phyloP scores from a whole-genome alignment of 1,284 basidiomycete genomes.

The Leccinum fuscescens region DNA sequence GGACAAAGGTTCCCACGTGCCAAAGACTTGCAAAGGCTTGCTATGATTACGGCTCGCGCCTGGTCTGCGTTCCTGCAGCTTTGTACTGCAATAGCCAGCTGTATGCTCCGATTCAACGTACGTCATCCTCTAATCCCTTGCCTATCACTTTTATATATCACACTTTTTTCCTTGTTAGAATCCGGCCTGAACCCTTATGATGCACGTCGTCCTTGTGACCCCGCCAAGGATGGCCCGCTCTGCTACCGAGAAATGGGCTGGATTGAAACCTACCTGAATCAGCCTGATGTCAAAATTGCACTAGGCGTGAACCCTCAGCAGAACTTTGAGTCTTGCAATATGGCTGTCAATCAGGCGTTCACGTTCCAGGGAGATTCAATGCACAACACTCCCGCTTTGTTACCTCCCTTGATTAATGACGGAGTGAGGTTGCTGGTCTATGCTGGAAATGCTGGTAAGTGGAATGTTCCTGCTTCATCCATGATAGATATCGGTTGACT shows the following conservation, averaged over 20 bases:
- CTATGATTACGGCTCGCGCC: slow-evolving; percentile 55
- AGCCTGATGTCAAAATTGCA: slow-evolving; percentile 56
- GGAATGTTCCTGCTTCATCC: neutral
- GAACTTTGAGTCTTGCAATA: slow-evolving; percentile 49
- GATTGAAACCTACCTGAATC: slow-evolving; percentile 66
- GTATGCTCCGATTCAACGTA: slow-evolving; percentile 58
- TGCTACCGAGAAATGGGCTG: slow-evolving; percentile 66
- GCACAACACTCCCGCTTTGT: slow-evolving; percentile 65
- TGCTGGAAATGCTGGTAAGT: slow-evolving; percentile 61
- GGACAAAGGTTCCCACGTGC: slow-evolving; percentile 69
- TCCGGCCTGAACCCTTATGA: slow-evolving; percentile 80
- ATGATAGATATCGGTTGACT: neutral
- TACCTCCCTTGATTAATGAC: slow-evolving; percentile 63
- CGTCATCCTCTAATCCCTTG: slow-evolving; percentile 26
- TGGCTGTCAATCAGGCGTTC: slow-evolving; percentile 56
- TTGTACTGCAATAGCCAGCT: slow-evolving; percentile 64
- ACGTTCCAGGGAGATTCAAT: slow-evolving; percentile 64
- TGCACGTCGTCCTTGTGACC: slow-evolving; percentile 76
- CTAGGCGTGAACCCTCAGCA: slow-evolving; percentile 56
- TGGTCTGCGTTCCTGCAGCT: slow-evolving; percentile 60
- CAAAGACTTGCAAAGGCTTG: slow-evolving; percentile 66
- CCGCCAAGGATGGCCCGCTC: slow-evolving; percentile 53
- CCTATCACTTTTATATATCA: neutral
- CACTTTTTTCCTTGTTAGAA: slow-evolving; percentile 38
- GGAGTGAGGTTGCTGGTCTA: slow-evolving; percentile 74